Evolutionary conservation across 257 asterid species (phyloP).

Genomic region (Solanum bulbocastanum): DNA sequence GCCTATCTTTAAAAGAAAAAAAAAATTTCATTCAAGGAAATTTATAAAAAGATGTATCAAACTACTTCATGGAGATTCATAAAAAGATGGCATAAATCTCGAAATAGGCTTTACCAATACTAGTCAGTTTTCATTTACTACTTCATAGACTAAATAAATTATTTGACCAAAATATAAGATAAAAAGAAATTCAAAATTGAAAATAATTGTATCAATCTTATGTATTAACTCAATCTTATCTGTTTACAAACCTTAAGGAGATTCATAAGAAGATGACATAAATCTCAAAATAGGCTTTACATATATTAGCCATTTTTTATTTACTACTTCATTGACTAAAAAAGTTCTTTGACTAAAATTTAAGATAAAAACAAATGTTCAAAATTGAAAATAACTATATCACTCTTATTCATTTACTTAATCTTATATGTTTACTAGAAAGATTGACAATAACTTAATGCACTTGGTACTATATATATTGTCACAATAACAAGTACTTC

Average conservation of each 20-base stretch:
- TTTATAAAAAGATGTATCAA: background rate
- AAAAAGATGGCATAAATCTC: background rate
- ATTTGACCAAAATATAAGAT: background rate
- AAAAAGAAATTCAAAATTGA: background rate
- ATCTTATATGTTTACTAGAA: background rate
- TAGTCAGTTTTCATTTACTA: background rate
- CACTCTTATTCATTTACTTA: background rate
- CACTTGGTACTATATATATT: background rate
- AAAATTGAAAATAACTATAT: background rate
- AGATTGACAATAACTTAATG: background rate
- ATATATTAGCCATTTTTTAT: background rate
- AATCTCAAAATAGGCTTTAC: background rate
- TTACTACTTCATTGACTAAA: no score
- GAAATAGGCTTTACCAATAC: background rate
- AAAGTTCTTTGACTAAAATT: background rate
- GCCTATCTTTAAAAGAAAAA: background rate
- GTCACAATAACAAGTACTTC: background rate
- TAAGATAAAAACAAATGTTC: background rate
- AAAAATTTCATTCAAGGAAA: background rate
- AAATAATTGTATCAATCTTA: background rate
- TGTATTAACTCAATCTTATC: background rate
- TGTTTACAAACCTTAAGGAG: background rate
- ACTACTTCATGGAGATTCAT: background rate
- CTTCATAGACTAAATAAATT: background rate
- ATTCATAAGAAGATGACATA: background rate